Conservation (phyloP, 441 rosid species). For the Populus hybrid region DNA sequence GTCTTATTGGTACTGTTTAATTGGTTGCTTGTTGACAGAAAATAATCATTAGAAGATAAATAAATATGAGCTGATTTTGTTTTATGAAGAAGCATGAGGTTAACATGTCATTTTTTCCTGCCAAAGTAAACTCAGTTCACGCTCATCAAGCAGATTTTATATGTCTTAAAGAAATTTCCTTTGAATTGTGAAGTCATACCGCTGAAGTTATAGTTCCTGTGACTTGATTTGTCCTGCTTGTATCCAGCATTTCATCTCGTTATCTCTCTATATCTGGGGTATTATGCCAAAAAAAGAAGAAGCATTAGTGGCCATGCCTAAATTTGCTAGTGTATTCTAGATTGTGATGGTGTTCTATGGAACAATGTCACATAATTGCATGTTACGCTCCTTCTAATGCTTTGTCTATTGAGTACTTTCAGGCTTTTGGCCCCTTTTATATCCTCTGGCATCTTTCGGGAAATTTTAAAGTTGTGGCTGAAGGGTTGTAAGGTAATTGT, state of each 20-base stretch:
- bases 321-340: neutral
- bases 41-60: neutral
- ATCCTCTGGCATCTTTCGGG: constrained; percentile 60
- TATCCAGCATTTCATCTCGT: neutral
- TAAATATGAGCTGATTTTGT: neutral
- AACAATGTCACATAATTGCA: neutral
- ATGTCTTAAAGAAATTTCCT: constrained; percentile 1
- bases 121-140: neutral
- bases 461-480: constrained; percentile 62
- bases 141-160: too few species aligned
- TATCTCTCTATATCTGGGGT: neutral
- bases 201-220: neutral
- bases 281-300: neutral
- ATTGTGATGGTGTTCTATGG: neutral
- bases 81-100: neutral
- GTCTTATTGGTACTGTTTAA: neutral
- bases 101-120: neutral
- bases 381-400: neutral
- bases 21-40: neutral
- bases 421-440: constrained; percentile 74
- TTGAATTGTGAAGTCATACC: neutral
- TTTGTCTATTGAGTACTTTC: constrained; percentile 17
- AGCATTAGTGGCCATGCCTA: neutral
- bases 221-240: neutral
- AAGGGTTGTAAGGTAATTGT: constrained; percentile 60